phyloP scores from a whole-genome alignment of 768 basidiomycete species.

The Clitopilus passeckerianus region DNA sequence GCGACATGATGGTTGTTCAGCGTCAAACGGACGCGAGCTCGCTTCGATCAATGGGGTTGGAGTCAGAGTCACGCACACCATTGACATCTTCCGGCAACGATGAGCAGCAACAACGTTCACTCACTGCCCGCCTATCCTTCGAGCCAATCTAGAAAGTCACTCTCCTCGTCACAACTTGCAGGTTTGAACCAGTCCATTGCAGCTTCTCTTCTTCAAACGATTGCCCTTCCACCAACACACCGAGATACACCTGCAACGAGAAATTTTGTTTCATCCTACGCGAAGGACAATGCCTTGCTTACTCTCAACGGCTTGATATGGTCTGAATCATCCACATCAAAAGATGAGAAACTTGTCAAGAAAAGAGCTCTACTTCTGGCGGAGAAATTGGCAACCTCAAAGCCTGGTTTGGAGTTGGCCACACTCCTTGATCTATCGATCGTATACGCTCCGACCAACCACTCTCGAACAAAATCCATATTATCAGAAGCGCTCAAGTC shows the following conservation, averaged over 20 bases:
- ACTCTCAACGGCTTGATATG: constrained; percentile 56
- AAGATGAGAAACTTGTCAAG: constrained; percentile 40
- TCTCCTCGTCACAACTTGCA: constrained; percentile 49
- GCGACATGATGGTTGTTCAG: no score
- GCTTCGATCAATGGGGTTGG: no score
- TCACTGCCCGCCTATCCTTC: constrained; percentile 54
- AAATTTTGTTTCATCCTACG: constrained; percentile 53
- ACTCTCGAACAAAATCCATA: constrained; percentile 38
- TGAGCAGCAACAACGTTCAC: constrained; percentile 10
- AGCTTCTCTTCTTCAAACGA: constrained; percentile 37
- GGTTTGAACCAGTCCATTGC: constrained; percentile 45
- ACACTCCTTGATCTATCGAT: constrained; percentile 62
- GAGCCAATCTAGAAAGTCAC: constrained; percentile 34
- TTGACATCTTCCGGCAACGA: not conserved
- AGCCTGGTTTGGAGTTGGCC: constrained; percentile 39
- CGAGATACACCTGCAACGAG: constrained; percentile 38
- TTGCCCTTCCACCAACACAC: constrained; percentile 44
- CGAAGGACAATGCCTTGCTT: constrained; percentile 48
- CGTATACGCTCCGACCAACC: constrained; percentile 41
- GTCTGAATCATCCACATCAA: constrained; percentile 28
- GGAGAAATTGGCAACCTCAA: constrained; percentile 40
- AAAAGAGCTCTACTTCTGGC: constrained; percentile 50
- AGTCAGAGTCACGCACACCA: no score
- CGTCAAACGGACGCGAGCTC: no score
- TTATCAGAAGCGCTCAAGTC: constrained; percentile 33